Evolutionary conservation across 2,329 filamentous ascomycete genomes (phyloP).

Genomic region (Ophiobolus disseminans): DNA sequence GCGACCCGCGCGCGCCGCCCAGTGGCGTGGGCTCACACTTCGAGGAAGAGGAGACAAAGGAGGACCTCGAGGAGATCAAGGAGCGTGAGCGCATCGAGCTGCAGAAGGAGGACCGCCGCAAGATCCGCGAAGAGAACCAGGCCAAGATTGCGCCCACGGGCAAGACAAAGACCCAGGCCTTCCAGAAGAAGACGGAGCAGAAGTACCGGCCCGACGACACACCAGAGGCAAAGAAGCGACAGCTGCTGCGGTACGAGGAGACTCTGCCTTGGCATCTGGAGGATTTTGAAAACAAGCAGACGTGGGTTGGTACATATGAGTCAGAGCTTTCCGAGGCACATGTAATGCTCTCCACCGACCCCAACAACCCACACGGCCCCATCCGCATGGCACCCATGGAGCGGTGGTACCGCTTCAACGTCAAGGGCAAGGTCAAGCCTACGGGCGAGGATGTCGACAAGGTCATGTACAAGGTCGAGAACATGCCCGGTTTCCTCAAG

Average conservation of each 20-base stretch:
- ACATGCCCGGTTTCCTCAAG: slow-evolving; percentile 76
- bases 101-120: slow-evolving; percentile 77
- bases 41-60: slow-evolving; percentile 65
- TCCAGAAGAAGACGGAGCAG: slow-evolving; percentile 82
- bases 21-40: slow-evolving; percentile 47
- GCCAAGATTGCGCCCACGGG: slow-evolving; percentile 90
- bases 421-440: slow-evolving; percentile 76
- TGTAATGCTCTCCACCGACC: slow-evolving; percentile 75
- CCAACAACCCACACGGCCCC: slow-evolving; percentile 57
- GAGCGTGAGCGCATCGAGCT: slow-evolving; percentile 66
- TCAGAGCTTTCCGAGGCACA: slow-evolving; percentile 82
- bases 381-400: slow-evolving; percentile 91
- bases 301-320: slow-evolving; percentile 92
- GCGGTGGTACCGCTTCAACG: slow-evolving; percentile 90
- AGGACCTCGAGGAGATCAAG: slow-evolving; percentile 70
- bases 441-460: slow-evolving; percentile 89
- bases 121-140: slow-evolving; percentile 83
- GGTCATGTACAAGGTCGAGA: slow-evolving; percentile 77
- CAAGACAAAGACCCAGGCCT: slow-evolving; percentile 69
- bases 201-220: slow-evolving; percentile 82
- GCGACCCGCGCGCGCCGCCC: slow-evolving; percentile 75
- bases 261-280: slow-evolving; percentile 96
- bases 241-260: slow-evolving; percentile 82
- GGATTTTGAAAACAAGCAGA: slow-evolving; percentile 93
- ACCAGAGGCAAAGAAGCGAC: slow-evolving; percentile 72